These are phyloP conservation scores for Amanita pallidorosea DNA, from an alignment of 768 basidiomycete genomes.

Conservation along the genomic window DNA sequence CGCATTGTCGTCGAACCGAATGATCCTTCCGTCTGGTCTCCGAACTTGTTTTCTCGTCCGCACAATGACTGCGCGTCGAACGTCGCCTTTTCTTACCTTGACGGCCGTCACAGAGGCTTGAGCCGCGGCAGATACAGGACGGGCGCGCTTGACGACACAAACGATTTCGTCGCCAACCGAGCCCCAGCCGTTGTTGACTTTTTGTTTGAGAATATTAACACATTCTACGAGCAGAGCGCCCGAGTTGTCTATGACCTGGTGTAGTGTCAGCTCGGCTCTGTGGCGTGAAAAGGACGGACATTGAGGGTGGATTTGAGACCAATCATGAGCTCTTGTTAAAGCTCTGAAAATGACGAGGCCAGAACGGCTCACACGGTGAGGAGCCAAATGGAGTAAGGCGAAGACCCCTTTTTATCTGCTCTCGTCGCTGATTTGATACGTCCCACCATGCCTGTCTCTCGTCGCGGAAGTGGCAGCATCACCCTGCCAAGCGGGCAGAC, in stretches of 20 bases:
- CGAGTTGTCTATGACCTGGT: slow-evolving; percentile 92
- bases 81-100: slow-evolving; percentile 89
- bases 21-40: slow-evolving; percentile 77
- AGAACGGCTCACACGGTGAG: slow-evolving; percentile 7
- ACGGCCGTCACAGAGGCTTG: slow-evolving; percentile 67
- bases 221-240: slow-evolving; percentile 92
- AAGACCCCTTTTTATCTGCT: neutral
- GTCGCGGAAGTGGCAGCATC: slow-evolving; percentile 70
- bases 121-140: slow-evolving; percentile 62
- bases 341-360: neutral
- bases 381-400: slow-evolving; percentile 7
- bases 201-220: slow-evolving; percentile 92
- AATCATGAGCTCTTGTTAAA: slow-evolving; percentile 50
- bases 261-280: neutral
- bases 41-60: slow-evolving; percentile 81
- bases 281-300: slow-evolving; percentile 23
- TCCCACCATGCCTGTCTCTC: slow-evolving; percentile 48
- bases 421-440: slow-evolving; percentile 3
- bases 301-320: slow-evolving; percentile 90
- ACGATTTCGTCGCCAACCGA: slow-evolving; percentile 92
- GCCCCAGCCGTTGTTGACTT: slow-evolving; percentile 93
- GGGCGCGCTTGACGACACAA: slow-evolving; percentile 86
- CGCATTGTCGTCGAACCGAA: slow-evolving; percentile 96
- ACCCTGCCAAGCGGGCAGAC: slow-evolving; percentile 67
- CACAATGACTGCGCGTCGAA: slow-evolving; percentile 92